These are phyloP conservation scores for Blastobotrys aristatus DNA, from an alignment of 1,139 yeast genomes.

Conservation along the genomic window DNA sequence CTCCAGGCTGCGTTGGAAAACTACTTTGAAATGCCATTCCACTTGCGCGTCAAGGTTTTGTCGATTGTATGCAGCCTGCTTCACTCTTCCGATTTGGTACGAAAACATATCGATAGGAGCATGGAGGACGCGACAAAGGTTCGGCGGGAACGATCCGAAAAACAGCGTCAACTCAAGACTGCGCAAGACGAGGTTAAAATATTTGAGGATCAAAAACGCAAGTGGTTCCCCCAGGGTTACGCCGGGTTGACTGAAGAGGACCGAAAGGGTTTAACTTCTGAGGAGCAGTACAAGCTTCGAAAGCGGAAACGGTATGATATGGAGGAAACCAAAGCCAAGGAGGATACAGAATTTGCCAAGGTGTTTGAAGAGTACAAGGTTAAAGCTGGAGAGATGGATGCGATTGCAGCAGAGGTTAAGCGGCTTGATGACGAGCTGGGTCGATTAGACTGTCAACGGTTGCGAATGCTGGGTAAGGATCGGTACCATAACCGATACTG, in stretches of 20 bases:
- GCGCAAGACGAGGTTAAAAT: slow-evolving; percentile 46
- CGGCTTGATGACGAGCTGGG: slow-evolving; percentile 36
- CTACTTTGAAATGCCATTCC: slow-evolving; percentile 49
- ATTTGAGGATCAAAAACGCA: slow-evolving; percentile 30
- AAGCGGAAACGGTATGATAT: slow-evolving; percentile 42
- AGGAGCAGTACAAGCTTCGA: slow-evolving; percentile 19
- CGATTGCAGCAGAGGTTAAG: slow-evolving; percentile 25
- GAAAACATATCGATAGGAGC: slow-evolving; percentile 63
- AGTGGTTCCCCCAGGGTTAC: slow-evolving; percentile 23
- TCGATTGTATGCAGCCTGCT: slow-evolving; percentile 54
- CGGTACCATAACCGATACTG: slow-evolving; percentile 81
- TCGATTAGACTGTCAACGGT: slow-evolving; percentile 63
- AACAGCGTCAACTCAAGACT: slow-evolving; percentile 54
- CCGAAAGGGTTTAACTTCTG: slow-evolving; percentile 13
- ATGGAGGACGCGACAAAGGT: slow-evolving; percentile 59
- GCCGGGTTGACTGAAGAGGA: slow-evolving; percentile 16
- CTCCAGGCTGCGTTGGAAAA: slow-evolving; percentile 46
- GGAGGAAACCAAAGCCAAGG: slow-evolving; percentile 46
- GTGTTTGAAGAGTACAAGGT: slow-evolving; percentile 35
- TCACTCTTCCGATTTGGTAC: slow-evolving; percentile 52
- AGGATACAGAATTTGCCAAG: slow-evolving; percentile 44
- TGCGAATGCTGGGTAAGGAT: slow-evolving; percentile 76
- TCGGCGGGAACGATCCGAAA: slow-evolving; percentile 66
- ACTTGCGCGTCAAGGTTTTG: slow-evolving; percentile 49
- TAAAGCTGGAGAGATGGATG: slow-evolving; percentile 19